Conservation (phyloP, 352 stramenopile genomes). For the Phytophthora idaei region DNA sequence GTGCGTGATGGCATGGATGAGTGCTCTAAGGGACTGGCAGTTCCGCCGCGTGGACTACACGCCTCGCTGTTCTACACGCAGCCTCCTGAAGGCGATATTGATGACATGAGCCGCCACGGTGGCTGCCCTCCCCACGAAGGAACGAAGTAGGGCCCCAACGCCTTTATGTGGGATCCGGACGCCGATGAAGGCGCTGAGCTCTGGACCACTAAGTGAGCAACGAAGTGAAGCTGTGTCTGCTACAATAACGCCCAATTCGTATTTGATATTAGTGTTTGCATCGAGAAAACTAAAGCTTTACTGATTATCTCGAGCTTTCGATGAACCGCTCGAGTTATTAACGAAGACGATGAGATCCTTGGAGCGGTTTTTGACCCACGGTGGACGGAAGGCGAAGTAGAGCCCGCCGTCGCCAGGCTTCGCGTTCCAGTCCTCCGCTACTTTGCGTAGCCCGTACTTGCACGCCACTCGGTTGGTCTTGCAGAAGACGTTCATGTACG, state of each 20-base stretch:
- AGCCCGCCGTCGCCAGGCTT: conserved; percentile 64
- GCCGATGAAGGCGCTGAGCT: conserved; percentile 79
- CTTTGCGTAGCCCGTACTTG: conserved; percentile 81
- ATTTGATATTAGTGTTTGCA: conserved; percentile 26
- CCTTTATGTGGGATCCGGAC: conserved; percentile 87
- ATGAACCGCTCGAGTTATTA: conserved; percentile 18
- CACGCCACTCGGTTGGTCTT: conserved; percentile 65
- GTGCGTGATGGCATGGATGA: conserved; percentile 77
- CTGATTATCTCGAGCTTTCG: conserved; percentile 15
- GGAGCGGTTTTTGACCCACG: conserved; percentile 70
- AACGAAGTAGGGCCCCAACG: conserved; percentile 82
- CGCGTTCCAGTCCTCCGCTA: conserved; percentile 81
- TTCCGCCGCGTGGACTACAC: conserved; percentile 71
- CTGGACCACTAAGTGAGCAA: conserved; percentile 76
- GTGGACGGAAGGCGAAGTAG: conserved; percentile 66
- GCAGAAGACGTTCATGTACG: conserved; percentile 87
- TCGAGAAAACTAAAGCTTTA: conserved; percentile 1
- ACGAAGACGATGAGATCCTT: conserved; percentile 57
- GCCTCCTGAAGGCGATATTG: conserved; percentile 72
- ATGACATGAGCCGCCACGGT: conserved; percentile 78
- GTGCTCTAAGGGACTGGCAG: conserved; percentile 74
- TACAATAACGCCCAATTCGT: conserved; percentile 16
- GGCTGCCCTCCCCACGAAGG: conserved; percentile 83
- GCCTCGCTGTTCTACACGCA: conserved; percentile 84
- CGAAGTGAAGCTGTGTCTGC: not conserved